phyloP scores from a whole-genome alignment of 2,329 filamentous ascomycete genomes.

The Teratosphaeria gauchensis region DNA sequence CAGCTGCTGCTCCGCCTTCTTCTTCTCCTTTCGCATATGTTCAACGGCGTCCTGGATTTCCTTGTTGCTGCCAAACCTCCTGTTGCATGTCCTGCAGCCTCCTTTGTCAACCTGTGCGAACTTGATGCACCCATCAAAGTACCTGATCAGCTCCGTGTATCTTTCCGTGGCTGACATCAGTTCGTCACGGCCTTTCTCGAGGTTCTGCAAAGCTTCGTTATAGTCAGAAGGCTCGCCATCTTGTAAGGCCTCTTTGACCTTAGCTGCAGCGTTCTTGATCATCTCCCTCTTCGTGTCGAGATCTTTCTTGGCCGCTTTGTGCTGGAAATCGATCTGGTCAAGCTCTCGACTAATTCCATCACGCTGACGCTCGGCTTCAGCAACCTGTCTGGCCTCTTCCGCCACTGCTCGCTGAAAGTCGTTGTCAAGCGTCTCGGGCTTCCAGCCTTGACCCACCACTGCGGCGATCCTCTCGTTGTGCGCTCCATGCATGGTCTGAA shows the following conservation, averaged over 20 bases:
- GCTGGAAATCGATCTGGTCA: conserved; percentile 64
- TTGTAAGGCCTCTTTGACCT: conserved; percentile 32
- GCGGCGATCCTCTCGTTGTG: conserved; percentile 61
- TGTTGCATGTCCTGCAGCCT: conserved; percentile 66
- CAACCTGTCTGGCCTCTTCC: conserved; percentile 47
- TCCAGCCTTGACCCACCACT: conserved; percentile 59
- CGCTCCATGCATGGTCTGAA: conserved; percentile 67
- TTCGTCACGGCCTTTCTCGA: conserved; percentile 36
- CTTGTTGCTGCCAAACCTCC: conserved; percentile 52
- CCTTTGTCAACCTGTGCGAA: conserved; percentile 41
- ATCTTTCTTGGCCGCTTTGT: conserved; percentile 56
- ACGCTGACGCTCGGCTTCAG: conserved; percentile 58
- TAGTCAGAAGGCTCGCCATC: conserved; percentile 45
- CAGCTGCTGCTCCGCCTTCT: conserved; percentile 11
- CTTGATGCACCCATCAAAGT: conserved; percentile 18
- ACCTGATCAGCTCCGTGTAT: conserved; percentile 12
- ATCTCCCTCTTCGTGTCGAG: conserved; percentile 56
- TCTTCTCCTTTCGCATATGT: conserved; percentile 51
- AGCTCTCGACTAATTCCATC: conserved; percentile 64
- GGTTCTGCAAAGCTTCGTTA: conserved; percentile 42
- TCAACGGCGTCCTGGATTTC: conserved; percentile 56
- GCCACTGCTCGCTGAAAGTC: conserved; percentile 58
- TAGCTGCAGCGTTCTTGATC: conserved; percentile 42
- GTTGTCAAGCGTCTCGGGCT: conserved; percentile 57
- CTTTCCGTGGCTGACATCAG: conserved; percentile 48